A percentile compares a stretch with the other conserved stretches of the same genome.
These are phyloP conservation scores for Acanthamoeba pearcei DNA, from an alignment of 208 protist species.

Conservation along the genomic window DNA sequence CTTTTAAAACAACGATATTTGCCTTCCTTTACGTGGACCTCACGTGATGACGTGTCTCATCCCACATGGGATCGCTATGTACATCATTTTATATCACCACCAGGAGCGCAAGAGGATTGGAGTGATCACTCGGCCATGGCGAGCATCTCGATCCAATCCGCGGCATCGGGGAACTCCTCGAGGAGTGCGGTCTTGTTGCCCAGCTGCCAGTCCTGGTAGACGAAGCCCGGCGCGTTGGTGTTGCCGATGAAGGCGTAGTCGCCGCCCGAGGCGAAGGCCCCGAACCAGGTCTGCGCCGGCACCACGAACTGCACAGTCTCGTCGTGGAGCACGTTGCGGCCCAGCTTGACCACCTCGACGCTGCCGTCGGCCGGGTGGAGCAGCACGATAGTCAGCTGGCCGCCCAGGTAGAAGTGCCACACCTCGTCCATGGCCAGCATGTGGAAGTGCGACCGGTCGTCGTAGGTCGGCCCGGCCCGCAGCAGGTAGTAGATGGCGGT, in stretches of 20 bases:
- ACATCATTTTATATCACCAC: too few species aligned
- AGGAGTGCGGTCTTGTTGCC: constrained; percentile 50
- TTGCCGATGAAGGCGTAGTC: constrained; percentile 47
- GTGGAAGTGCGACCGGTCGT: constrained; percentile 46
- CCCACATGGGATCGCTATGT: too few species aligned
- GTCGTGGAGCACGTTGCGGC: constrained; percentile 40
- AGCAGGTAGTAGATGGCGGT: constrained; percentile 69
- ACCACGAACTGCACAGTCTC: constrained; percentile 40
- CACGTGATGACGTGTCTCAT: too few species aligned
- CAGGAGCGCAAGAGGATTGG: too few species aligned
- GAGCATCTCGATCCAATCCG: constrained; percentile 57
- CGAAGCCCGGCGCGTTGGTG: constrained; percentile 71
- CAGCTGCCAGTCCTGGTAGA: constrained; percentile 57
- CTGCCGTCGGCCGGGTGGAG: constrained; percentile 50
- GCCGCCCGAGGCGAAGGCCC: constrained; percentile 15
- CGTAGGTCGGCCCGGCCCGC: background rate
- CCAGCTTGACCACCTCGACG: constrained; percentile 18
- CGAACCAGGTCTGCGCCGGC: constrained; percentile 61
- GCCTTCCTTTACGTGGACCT: too few species aligned
- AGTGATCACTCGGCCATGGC: background rate
- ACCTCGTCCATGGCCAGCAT: constrained; percentile 65
- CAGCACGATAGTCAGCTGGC: constrained; percentile 55
- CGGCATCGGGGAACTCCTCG: constrained; percentile 38
- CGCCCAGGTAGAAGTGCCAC: constrained; percentile 66
- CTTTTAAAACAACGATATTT: too few species aligned